Conservation (phyloP, 768 basidiomycete genomes). For the Holtermanniella nyarrowii region DNA sequence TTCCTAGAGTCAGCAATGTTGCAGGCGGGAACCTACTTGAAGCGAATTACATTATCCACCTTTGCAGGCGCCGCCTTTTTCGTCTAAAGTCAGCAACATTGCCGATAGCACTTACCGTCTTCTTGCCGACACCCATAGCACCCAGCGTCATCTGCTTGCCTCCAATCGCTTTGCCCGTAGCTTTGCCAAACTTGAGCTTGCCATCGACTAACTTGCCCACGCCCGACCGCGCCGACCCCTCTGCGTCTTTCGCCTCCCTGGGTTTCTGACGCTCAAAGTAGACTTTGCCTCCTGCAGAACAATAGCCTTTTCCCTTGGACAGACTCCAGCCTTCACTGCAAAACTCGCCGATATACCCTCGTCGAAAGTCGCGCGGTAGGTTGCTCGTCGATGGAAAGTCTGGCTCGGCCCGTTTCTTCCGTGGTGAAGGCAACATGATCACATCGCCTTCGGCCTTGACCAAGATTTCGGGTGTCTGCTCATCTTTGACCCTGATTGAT, state of each 20-base stretch:
- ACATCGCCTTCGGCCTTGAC: not conserved
- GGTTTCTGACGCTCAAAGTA: constrained; percentile 31
- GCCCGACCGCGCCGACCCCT: no score
- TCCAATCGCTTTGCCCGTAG: constrained; percentile 8
- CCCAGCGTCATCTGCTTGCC: constrained; percentile 37
- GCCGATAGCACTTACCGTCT: constrained; percentile 1
- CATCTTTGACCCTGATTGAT: no score
- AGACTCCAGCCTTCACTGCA: constrained; percentile 38
- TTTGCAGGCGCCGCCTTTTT: constrained; percentile 18
- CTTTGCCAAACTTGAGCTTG: constrained; percentile 30
- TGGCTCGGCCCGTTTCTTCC: constrained; percentile 2
- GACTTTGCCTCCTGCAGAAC: constrained; percentile 28
- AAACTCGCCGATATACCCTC: constrained; percentile 36
- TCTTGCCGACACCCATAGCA: constrained; percentile 32
- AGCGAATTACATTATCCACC: constrained; percentile 35
- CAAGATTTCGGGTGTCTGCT: no score
- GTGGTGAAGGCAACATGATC: constrained; percentile 1
- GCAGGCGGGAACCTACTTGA: constrained; percentile 13
- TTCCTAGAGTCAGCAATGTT: constrained; percentile 20
- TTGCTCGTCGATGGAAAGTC: constrained; percentile 9
- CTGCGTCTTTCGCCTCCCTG: constrained; percentile 29
- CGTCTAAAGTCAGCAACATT: not conserved
- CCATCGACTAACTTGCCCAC: constrained; percentile 34
- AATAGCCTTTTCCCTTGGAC: constrained; percentile 39
- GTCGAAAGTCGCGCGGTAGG: constrained; percentile 17